Base-by-base conservation (phyloP, 75 land plant species). In the Pinus tabuliformis region DNA sequence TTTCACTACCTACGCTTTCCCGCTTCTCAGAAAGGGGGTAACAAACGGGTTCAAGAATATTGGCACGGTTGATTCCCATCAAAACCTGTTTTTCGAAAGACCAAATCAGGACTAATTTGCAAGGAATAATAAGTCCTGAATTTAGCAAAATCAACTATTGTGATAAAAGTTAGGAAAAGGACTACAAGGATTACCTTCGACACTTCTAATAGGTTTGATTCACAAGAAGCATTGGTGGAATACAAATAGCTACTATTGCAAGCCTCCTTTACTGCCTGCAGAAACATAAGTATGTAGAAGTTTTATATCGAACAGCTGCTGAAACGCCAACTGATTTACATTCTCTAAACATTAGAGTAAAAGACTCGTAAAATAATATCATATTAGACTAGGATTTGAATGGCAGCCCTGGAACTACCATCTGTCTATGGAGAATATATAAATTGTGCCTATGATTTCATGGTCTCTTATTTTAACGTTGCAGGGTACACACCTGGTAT, bases 241-340 rank as follows among this genome's bases (percentile, higher is more conserved):
- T 64, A 76, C 78, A 75, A 75, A 75, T 84, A 87, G 22, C 66
- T 60, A 56, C 78, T 80, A 78, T 73, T 72, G 70, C 89, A 87
- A 61, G 73, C 72, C 57, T 75, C 42, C 30, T 70, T 22, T 22
- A 75, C 59, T 75, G 39, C 82, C 86, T 76, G 26, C 56, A 62
- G 54, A 17, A 63, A 36, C 9, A 30, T 30, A 42, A 42, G 5
- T 30, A 39, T 4, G 5, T 1, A 5, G 45, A 5, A 39, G 0
- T 42, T 42, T 6, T 5, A 42, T 42, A 42, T 42, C 6, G 0
- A 42, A 5, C 5, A 18, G 37, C 68, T 58, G 9, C 18, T 59
- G 4, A 59, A 59, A 59, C 3, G 16, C n/a, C n/a, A 59, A 59
- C 49, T 59, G 21, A 18, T 59, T 59, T n/a, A 59, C 13, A 59